A percentile compares a stretch with the other conserved stretches of the same genome.
Conservation (phyloP, 2,329 filamentous ascomycete species). For the Colletotrichum karsti region DNA sequence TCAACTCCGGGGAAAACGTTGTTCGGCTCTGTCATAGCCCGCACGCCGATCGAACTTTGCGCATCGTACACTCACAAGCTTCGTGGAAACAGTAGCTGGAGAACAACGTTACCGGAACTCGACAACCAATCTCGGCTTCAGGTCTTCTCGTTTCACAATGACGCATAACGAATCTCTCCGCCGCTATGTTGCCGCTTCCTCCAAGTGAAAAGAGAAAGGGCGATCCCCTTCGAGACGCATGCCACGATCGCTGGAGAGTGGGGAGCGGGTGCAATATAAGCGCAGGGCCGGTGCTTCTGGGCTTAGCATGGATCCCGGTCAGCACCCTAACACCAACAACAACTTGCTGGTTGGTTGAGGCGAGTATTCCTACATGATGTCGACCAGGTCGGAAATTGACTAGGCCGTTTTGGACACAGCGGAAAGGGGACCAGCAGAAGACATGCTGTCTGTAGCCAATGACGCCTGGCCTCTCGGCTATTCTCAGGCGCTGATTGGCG, state of each 20-base stretch:
- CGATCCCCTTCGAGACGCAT: no score
- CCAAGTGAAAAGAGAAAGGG: neutral
- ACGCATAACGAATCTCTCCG: no score
- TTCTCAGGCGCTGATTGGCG: conserved; percentile 2
- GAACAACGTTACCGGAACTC: no score
- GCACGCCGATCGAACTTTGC: neutral
- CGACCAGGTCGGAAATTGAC: neutral
- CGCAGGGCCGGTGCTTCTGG: conserved; percentile 12
- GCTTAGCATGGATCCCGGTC: neutral
- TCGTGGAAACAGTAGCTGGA: neutral
- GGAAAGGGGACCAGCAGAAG: neutral
- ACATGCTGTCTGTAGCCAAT: neutral
- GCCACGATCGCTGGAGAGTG: neutral
- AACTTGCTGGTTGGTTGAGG: neutral
- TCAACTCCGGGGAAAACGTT: neutral
- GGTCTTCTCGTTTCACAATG: no score
- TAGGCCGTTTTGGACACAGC: neutral
- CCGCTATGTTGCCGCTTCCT: no score
- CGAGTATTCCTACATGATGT: neutral
- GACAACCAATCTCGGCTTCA: no score
- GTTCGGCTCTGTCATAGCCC: neutral
- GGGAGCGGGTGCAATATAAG: conserved; percentile 2
- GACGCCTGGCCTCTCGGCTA: neutral
- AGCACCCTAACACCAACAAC: conserved; percentile 4
- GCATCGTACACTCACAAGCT: neutral